These are phyloP conservation scores for Capsicum rhomboideum DNA, from an alignment of 257 asterid genomes.

Conservation along the genomic window DNA sequence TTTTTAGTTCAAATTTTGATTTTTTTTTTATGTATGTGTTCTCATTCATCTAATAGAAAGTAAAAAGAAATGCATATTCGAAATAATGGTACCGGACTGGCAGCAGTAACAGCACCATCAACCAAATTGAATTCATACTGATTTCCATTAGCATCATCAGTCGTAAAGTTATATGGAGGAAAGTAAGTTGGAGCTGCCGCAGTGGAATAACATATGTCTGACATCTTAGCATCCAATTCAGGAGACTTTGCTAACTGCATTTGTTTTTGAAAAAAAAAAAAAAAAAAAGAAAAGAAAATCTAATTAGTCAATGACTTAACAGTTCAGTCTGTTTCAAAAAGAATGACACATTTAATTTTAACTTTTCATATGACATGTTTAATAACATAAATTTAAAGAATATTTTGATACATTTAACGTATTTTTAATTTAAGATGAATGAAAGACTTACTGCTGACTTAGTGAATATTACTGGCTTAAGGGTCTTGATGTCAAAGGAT, in stretches of 20 bases:
- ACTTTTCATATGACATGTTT: too few relatives aligned
- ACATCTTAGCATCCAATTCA: background rate
- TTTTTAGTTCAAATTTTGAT: too few relatives aligned
- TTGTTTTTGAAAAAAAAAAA: background rate
- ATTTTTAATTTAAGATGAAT: background rate
- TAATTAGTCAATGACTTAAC: background rate
- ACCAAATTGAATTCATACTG: background rate
- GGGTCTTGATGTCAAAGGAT: conserved; percentile 24
- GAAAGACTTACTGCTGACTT: conserved; percentile 28
- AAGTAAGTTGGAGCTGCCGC: background rate
- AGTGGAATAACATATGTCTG: background rate
- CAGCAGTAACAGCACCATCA: background rate
- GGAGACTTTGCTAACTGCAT: conserved; percentile 27
- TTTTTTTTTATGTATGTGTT: too few relatives aligned
- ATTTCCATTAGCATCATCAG: background rate
- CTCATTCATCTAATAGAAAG: too few relatives aligned
- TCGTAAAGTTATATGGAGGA: background rate
- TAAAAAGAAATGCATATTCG: too few relatives aligned
- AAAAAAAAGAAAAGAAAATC: too few relatives aligned
- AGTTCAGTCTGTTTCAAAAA: too few relatives aligned
- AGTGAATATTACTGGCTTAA: conserved; percentile 46
- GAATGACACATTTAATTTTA: too few relatives aligned
- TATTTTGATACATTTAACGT: too few relatives aligned
- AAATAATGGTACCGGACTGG: background rate
- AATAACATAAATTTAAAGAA: too few relatives aligned